Base-by-base conservation (phyloP, 768 basidiomycete species). In the Mycena polygramma region DNA sequence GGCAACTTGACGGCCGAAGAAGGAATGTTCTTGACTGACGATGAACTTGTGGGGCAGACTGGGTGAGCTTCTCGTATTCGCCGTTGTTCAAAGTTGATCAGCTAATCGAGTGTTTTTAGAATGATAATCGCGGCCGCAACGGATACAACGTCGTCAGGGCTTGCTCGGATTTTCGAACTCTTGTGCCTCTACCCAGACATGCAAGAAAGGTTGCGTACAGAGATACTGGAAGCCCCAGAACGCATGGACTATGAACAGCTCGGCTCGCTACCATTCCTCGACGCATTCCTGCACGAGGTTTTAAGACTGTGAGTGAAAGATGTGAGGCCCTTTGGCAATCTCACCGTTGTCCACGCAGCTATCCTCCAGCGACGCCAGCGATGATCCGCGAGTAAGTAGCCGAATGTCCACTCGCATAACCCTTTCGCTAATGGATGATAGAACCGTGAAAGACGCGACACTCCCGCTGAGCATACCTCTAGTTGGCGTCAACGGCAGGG, bases 131-230 rank as follows among this genome's bases (percentile, higher is more conserved):
- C 78, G 26, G 75, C 78, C 10, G 80, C 71, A 7, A 75, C 73
- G 9, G 79, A 80, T 41, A 81, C 79, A 7, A 79, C 79, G 0
- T 74, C 79, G 1, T 68, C 73, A 10, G 78, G 78, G 0, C 51
- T 81, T 17, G 59, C 68, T 14, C 72, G 79, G 30, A 74, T 66
- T 19, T 70, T 81, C n/a, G 72, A 75, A 39, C 43, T 73, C 13
- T 69, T 81, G 17, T 70, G 76, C 4, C 58, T 65, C 0, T 65
- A 78, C 48, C 78, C 73, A 0, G 77, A 80, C 30, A 66, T 68
- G 5, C 79, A 81, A 55, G 70, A 75, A 19, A 72, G 60, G 37
- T 68, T 80, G 4, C 68, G 79, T 15, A 57, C 73, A 30, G 80
- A 81, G 64, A 55, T 78, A 3, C 65, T 57, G 2, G 66, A 70